phyloP scores from a whole-genome alignment of 2,329 filamentous ascomycete species.

The Colletotrichum tropicale region DNA sequence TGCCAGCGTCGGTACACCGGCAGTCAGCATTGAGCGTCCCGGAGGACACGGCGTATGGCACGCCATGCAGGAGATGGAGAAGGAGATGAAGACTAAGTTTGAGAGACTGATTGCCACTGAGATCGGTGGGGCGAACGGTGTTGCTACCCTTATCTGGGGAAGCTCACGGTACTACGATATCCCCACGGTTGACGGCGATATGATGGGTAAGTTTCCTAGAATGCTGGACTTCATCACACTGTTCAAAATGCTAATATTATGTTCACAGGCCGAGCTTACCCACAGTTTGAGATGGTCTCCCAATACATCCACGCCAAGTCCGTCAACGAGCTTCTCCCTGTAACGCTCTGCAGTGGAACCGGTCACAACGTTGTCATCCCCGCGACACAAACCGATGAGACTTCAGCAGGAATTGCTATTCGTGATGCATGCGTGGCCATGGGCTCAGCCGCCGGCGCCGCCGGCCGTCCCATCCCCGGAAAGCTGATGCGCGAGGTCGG shows the following conservation, averaged over 20 bases:
- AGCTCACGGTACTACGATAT: conserved; percentile 38
- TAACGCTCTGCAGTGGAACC: conserved; percentile 26
- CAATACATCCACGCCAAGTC: conserved; percentile 32
- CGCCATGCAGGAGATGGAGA: conserved; percentile 16
- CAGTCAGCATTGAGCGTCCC: conserved; percentile 23
- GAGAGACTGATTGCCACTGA: conserved; percentile 26
- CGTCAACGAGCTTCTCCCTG: conserved; percentile 28
- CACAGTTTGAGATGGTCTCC: conserved; percentile 30
- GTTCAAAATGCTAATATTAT: conserved; percentile 14
- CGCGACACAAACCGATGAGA: conserved; percentile 22
- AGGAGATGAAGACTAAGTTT: not conserved
- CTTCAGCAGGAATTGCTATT: conserved; percentile 24
- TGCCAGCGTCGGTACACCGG: conserved; percentile 24
- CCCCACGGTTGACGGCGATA: conserved; percentile 39
- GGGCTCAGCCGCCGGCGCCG: conserved; percentile 36
- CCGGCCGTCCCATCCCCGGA: conserved; percentile 33
- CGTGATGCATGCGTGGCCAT: conserved; percentile 30
- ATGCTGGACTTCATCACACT: conserved; percentile 24
- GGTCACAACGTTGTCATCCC: conserved; percentile 25
- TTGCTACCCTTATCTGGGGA: conserved; percentile 42
- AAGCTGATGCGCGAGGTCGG: conserved; percentile 34
- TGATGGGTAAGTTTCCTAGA: conserved; percentile 33
- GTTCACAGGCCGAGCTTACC: conserved; percentile 26
- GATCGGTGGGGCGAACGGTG: conserved; percentile 60
- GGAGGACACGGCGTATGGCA: conserved; percentile 22